These are phyloP conservation scores for Asclepias syriaca DNA, from an alignment of 257 asterid genomes.

Conservation along the genomic window DNA sequence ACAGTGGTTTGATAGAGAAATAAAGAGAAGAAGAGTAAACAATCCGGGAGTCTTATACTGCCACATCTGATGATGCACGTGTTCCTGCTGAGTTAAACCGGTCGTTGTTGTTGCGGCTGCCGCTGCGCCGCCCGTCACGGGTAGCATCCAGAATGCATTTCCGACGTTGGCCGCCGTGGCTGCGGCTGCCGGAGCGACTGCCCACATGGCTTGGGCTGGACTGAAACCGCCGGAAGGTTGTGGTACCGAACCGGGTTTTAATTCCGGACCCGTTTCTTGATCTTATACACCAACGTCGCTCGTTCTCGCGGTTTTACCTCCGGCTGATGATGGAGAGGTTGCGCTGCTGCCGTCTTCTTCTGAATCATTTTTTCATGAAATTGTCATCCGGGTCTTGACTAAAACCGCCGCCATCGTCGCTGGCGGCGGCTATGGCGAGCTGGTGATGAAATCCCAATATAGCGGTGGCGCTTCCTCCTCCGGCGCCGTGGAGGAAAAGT, in stretches of 20 bases:
- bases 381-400: slow-evolving; percentile 61
- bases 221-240: slow-evolving; percentile 42
- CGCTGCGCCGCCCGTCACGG: slow-evolving; percentile 48
- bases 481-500: slow-evolving; percentile 66
- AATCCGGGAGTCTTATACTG: slow-evolving; percentile 56
- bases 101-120: slow-evolving; percentile 31
- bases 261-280: slow-evolving; percentile 53
- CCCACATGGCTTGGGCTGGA: slow-evolving; percentile 92
- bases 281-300: slow-evolving; percentile 25
- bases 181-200: slow-evolving; percentile 61
- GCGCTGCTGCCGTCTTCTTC: slow-evolving; percentile 56
- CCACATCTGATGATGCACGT: slow-evolving; percentile 32
- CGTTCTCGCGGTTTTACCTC: slow-evolving; percentile 36
- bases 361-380: slow-evolving; percentile 60
- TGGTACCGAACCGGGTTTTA: slow-evolving; percentile 44
- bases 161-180: slow-evolving; percentile 61
- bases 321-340: slow-evolving; percentile 38
- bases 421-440: slow-evolving; percentile 33
- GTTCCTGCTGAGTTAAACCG: slow-evolving; percentile 49
- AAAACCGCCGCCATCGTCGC: too few species aligned
- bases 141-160: slow-evolving; percentile 86
- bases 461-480: slow-evolving; percentile 28
- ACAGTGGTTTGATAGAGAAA: too few species aligned
- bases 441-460: slow-evolving; percentile 90
- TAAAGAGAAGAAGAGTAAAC: too few species aligned